phyloP scores from a whole-genome alignment of 2,329 filamentous ascomycete genomes.

The Cryphonectria nitschkei region DNA sequence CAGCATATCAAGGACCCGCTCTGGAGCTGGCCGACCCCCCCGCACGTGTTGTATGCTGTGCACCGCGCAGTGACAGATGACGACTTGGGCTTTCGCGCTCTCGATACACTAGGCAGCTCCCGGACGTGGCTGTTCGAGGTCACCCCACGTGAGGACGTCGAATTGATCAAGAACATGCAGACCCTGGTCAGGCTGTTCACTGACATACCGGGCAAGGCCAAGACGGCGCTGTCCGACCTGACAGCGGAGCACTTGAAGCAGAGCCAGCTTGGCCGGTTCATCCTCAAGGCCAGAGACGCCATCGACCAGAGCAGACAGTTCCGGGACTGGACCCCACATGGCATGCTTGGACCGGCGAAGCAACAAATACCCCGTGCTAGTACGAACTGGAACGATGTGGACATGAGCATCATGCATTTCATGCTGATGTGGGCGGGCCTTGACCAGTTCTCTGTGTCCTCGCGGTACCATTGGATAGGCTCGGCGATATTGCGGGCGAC shows the following conservation, averaged over 20 bases:
- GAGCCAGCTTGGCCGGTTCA: conserved; percentile 48
- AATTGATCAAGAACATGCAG: conserved; percentile 54
- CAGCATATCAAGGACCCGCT: conserved; percentile 35
- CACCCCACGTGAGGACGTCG: conserved; percentile 57
- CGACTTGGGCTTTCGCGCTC: conserved; percentile 62
- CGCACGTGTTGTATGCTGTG: conserved; percentile 67
- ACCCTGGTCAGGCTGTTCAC: conserved; percentile 58
- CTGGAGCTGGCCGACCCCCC: conserved; percentile 45
- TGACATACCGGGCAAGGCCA: conserved; percentile 39
- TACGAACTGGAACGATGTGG: conserved; percentile 50
- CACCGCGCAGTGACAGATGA: conserved; percentile 65
- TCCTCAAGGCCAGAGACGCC: conserved; percentile 50
- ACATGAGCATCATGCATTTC: conserved; percentile 65
- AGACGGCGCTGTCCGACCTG: conserved; percentile 32
- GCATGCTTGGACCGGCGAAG: conserved; percentile 48
- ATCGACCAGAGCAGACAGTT: conserved; percentile 56
- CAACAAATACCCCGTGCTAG: conserved; percentile 23
- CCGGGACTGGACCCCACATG: conserved; percentile 54
- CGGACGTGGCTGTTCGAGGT: conserved; percentile 65
- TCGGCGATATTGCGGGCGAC: conserved; percentile 66
- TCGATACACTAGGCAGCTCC: conserved; percentile 54
- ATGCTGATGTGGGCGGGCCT: conserved; percentile 70
- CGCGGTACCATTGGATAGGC: conserved; percentile 63
- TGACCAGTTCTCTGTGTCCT: conserved; percentile 54
- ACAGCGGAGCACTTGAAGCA: conserved; percentile 28